Evolutionary conservation across 169 alveolate genomes (phyloP), one percentile per base, ranked within the genome.

Genomic region (Theileria orientalis): DNA sequence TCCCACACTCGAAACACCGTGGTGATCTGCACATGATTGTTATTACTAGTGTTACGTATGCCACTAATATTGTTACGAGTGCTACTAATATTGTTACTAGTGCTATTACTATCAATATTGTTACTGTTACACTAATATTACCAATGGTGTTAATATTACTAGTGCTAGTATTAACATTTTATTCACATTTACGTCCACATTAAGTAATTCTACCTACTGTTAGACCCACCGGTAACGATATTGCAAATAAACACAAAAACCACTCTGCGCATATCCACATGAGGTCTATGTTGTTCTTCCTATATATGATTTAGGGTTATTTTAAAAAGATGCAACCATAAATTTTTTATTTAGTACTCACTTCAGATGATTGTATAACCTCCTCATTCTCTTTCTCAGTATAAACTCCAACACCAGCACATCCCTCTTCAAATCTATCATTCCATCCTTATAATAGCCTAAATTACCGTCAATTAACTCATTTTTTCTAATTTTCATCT

Each of bases 1-100:
- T 92, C 96, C 96, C 96, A 92, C 33, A 92, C 85, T 19, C 96
- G 83, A 30, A 92, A 57, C 44, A 90, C 86, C 8, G 95, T 91
- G n/a, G 84, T 70, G 6, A 33, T 49, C 60, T 49, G n/a, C 19
- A 5, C n/a, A n/a, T n/a, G n/a, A n/a, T n/a, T n/a, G n/a, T n/a
- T 19, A 87, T 85, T 94, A 90, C 72, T 3, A 64, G 27, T 29
- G 23, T 6, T n/a, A 46, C 30, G 47, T 30, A 16, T 0, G 49
- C n/a, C 44, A 13, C 47, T 14, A 23, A 83, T 23, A 68, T 30
- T 41, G 61, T 29, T 5, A 64, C 37, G n/a, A n/a, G n/a, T n/a
- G n/a, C n/a, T n/a, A n/a, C n/a, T n/a, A n/a, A n/a, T n/a, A n/a
- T n/a, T n/a, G 21, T 23, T n/a, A 14, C 29, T 13, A 41, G 32